A percentile compares a stretch with the other conserved stretches of the same genome.
Conservation (phyloP, 176 grass and related monocot species). For the Carex cristatella region DNA sequence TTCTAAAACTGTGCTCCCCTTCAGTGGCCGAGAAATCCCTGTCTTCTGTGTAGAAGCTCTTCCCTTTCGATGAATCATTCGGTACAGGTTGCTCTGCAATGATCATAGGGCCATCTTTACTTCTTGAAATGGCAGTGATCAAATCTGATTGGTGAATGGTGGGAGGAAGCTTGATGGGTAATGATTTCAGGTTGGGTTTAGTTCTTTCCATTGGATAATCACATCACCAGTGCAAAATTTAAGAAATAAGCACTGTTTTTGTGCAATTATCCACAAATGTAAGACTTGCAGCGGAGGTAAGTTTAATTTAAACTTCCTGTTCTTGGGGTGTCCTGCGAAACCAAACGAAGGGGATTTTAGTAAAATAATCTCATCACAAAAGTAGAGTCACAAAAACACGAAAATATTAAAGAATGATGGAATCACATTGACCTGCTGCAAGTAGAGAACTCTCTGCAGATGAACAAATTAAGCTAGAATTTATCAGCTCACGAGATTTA, state of each 20-base stretch:
- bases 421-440: background rate
- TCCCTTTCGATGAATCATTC: slow-evolving; percentile 56
- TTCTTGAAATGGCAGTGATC: background rate
- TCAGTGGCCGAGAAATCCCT: slow-evolving; percentile 45
- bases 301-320: background rate
- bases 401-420: background rate
- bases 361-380: background rate
- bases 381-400: background rate
- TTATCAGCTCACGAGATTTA: background rate
- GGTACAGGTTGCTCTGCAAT: slow-evolving; percentile 33
- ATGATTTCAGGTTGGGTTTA: slow-evolving; percentile 44
- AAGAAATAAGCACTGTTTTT: background rate
- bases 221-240: slow-evolving; percentile 9
- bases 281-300: background rate
- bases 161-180: slow-evolving; percentile 22
- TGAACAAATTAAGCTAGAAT: background rate
- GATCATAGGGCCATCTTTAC: slow-evolving; percentile 18
- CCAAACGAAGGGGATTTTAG: background rate
- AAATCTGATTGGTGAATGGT: background rate
- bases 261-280: background rate
- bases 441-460: background rate
- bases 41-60: slow-evolving; percentile 43
- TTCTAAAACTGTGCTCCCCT: slow-evolving; percentile 74
- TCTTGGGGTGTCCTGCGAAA: background rate
- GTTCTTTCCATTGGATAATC: slow-evolving; percentile 33